Conservation (phyloP, 2,329 filamentous ascomycete species). For the Zasmidium citrigriseum region DNA sequence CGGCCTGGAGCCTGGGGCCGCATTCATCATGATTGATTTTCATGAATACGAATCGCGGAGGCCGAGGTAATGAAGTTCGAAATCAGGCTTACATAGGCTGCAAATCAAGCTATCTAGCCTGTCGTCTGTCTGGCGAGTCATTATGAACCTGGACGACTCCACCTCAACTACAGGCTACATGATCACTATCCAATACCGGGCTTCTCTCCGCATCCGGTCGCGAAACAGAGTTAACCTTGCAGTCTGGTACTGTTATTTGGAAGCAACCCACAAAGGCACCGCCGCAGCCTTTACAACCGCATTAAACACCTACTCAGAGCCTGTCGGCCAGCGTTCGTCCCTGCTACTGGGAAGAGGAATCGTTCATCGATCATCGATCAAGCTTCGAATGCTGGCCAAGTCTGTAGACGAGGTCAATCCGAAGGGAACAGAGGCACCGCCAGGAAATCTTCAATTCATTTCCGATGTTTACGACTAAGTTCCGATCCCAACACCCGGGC, state of each 20-base stretch:
- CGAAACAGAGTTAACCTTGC: neutral
- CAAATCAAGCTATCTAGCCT: neutral
- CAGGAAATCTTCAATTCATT: too few species aligned
- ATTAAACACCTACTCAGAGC: too few species aligned
- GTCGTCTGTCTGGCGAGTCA: neutral
- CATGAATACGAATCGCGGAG: neutral
- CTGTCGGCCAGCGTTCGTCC: too few species aligned
- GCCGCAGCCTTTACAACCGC: neutral
- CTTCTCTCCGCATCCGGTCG: neutral
- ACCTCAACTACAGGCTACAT: neutral
- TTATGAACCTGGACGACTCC: neutral
- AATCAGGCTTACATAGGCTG: neutral
- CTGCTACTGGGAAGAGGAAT: too few species aligned
- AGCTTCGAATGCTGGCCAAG: too few species aligned
- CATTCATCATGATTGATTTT: neutral
- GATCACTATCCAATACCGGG: neutral
- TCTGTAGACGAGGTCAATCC: too few species aligned
- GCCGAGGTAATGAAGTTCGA: neutral
- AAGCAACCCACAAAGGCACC: neutral
- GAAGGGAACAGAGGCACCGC: too few species aligned
- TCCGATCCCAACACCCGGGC: too few species aligned
- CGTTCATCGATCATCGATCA: too few species aligned
- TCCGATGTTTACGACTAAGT: too few species aligned
- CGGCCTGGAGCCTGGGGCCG: neutral
- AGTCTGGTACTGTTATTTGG: neutral